Evolutionary conservation across 2,329 filamentous ascomycete species (phyloP).

Genomic region (Colletotrichum sp.): DNA sequence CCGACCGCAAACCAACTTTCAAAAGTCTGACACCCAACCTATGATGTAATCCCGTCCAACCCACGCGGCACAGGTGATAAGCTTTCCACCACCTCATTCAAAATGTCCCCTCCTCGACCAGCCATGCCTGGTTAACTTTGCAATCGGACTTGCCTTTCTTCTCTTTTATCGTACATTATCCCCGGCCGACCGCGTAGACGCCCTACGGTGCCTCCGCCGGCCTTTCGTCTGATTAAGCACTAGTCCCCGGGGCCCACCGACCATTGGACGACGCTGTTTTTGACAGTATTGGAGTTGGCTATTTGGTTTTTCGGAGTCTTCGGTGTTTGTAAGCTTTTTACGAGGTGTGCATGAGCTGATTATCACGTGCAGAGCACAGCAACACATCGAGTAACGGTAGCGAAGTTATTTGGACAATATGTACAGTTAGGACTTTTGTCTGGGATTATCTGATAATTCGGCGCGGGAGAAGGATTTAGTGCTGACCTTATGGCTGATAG

Average conservation of each 20-base stretch:
- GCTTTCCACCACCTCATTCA: background rate
- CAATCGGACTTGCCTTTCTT: background rate
- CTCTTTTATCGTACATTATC: background rate
- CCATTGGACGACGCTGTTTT: background rate
- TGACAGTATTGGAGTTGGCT: background rate
- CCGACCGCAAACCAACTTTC: background rate
- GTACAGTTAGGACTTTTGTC: background rate
- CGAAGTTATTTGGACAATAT: background rate
- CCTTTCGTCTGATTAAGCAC: background rate
- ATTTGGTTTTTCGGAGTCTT: background rate
- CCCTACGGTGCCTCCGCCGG: background rate
- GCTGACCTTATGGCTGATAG: background rate
- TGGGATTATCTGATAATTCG: background rate
- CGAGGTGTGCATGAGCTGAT: background rate
- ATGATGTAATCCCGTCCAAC: background rate
- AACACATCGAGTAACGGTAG: background rate
- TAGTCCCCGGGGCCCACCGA: background rate
- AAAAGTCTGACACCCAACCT: background rate
- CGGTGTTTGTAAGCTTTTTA: background rate
- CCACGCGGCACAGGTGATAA: background rate
- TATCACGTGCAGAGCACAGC: background rate
- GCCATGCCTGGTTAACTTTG: background rate
- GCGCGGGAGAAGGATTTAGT: background rate
- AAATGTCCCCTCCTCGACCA: fast-evolving
- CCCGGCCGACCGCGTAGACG: background rate